Evolutionary conservation across 179 eudicot genomes (phyloP), one percentile per base, ranked within the genome.

Genomic region (Sideroxylon spinosum): DNA sequence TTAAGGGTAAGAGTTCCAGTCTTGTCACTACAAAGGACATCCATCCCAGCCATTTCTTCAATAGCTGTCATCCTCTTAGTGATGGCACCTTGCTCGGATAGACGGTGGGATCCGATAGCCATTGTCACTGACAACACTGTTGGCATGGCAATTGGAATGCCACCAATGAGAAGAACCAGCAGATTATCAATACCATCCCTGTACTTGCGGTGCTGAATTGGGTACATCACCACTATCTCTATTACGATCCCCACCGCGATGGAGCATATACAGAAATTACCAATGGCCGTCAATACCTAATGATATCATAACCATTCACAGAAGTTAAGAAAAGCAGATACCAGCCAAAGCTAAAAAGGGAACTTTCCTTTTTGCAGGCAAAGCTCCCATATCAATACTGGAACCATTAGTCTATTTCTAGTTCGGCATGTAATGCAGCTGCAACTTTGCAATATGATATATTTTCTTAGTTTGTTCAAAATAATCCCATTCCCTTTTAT

Each of bases 1-100:
- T 91, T 92, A 2, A 92, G 86, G 13, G 97, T 92, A 70, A 92
- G 91, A 62, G 94, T 92, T 49, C 97, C 97, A 13, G 97, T 91
- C 86, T 92, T 92, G 78, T 92, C 97, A 86, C 97, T 92, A 70
- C 97, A 92, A 9, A 92, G 87, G 50, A 91, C 94, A 84, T 91
- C 93, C 97, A 91, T 91, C 11, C 97, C 97, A 46, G 97, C 97
- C 97, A 89, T 90, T 78, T 92, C 97, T 74, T 92, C 97, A 64
- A 92, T 90, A 72, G 97, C 97, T 3, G 97, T 92, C 97, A 92
- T 92, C 79, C 97, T 89, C 88, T 92, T 92, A 10, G 97, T 92
- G 67, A 92, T 92, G 7, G 97, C 97, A 8, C 97, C 97, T 71
- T 92, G 97, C 61, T 92, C 82, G 3, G 97, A 92, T 59, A 92